Base-by-base conservation (phyloP, 257 asterid genomes). In the Solanum dulcamara region DNA sequence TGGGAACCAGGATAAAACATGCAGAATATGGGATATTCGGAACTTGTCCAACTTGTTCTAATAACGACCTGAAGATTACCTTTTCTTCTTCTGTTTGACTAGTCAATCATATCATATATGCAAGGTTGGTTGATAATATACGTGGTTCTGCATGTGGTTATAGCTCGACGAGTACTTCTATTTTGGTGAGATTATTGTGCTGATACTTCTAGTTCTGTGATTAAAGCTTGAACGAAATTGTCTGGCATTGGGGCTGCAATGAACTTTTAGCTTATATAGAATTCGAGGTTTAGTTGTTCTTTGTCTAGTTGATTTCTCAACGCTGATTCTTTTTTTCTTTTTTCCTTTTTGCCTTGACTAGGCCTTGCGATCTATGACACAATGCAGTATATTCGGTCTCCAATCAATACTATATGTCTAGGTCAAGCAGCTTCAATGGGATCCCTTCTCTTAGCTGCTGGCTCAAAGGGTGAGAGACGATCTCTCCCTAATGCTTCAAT, bases 361-460 rank as follows among this genome's bases (percentile, higher is more conserved):
- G 99, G 99, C 86, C 98, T 96, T 91, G 99, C 99, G 26, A 96
- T 96, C 75, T 96, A 94, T 84, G 98, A 96, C 57, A 96, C 99
- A 0, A 96, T 96, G 99, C 98, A 93, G 92, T 94, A 94, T 77
- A 96, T 96, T 66, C 90, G 97, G 35, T 96, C 98, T 85, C 99
- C 99, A 32, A 89, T 96, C 87, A 92, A 94, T 80, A 96, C 99
- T 7, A 91, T 90, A 77, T 96, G 99, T 84, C 92, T 96, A 80
- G 99, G 99, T 51, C 99, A 94, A 89, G 99, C 99, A 85, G 98
- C 99, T 86, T 94, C 99, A 5, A 96, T 96, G 98, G 99, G 89
- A 70, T 96, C 99, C 84, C 98, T 96, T 74, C 98, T 96, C 75
- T 88, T 96, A 90, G 97, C 98, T 83, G 95, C 99, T 85, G 99